A percentile compares a stretch with the other conserved stretches of the same genome.
Evolutionary conservation across 768 basidiomycete species (phyloP).

Genomic region (Pleurotus platypus): DNA sequence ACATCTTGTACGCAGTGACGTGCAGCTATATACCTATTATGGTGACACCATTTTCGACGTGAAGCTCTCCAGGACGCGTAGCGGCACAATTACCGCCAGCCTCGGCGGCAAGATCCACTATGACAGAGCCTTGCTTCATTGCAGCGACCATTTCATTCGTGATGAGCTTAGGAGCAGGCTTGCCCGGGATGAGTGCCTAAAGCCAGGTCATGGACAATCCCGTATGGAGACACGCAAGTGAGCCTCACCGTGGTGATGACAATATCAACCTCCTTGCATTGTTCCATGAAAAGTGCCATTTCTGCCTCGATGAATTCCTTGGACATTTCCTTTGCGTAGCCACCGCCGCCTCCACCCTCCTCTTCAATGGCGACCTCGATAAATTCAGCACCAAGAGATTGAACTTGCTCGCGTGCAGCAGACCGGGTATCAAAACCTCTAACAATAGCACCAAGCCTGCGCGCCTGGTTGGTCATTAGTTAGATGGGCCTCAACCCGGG

Average conservation of each 20-base stretch:
- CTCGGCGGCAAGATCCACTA: constrained; percentile 86
- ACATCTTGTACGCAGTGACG: neutral
- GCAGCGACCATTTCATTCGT: constrained; percentile 81
- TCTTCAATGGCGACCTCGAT: constrained; percentile 79
- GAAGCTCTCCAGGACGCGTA: constrained; percentile 73
- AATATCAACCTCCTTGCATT: constrained; percentile 88
- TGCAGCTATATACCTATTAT: constrained; percentile 54
- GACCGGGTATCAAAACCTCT: constrained; percentile 86
- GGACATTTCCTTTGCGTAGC: constrained; percentile 89
- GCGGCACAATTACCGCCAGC: constrained; percentile 88
- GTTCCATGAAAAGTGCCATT: constrained; percentile 85
- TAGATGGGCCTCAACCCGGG: neutral
- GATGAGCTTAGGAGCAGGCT: constrained; percentile 83
- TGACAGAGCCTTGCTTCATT: constrained; percentile 91
- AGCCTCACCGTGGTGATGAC: constrained; percentile 74
- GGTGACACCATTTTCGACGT: constrained; percentile 71
- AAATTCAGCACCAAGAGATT: constrained; percentile 88
- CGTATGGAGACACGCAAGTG: neutral
- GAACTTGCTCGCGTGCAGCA: constrained; percentile 84
- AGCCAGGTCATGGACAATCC: neutral
- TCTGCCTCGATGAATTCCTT: constrained; percentile 87
- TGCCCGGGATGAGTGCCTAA: constrained; percentile 81
- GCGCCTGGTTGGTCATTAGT: constrained; percentile 42
- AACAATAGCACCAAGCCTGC: constrained; percentile 83
- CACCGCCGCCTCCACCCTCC: constrained; percentile 78